Conservation (phyloP, 345 rosid species). For the Rhodamnia argentea region DNA sequence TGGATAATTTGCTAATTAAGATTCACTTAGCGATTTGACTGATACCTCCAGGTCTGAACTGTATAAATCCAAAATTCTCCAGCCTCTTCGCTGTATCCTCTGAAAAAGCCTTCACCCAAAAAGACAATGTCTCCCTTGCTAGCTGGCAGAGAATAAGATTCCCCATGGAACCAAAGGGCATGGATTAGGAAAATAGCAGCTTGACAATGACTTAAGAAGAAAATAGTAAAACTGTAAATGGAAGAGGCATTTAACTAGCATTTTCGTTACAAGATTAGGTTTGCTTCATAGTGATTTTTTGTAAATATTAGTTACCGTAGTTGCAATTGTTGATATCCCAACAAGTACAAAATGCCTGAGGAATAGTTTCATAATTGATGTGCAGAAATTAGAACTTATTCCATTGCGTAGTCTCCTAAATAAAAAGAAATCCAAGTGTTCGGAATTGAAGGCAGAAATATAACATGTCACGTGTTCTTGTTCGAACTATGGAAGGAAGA, state of each 20-base stretch:
- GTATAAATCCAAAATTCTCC: slow-evolving; percentile 94
- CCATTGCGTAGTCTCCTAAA: not conserved
- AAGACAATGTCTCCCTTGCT: slow-evolving; percentile 91
- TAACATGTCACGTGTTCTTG: not conserved
- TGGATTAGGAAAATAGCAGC: not conserved
- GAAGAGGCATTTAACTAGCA: not conserved
- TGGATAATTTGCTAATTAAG: not conserved
- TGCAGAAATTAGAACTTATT: not conserved
- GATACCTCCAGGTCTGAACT: slow-evolving; percentile 91
- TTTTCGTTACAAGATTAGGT: not conserved
- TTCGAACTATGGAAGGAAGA: not conserved
- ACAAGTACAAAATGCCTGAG: not conserved
- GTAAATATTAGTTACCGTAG: not conserved
- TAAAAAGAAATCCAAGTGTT: not conserved
- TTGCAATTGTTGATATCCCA: not conserved
- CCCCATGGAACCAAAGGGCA: not conserved
- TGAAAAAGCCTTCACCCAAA: slow-evolving; percentile 99
- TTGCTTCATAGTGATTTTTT: not conserved
- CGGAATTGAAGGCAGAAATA: not conserved
- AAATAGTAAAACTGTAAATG: not conserved
- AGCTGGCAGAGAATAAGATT: slow-evolving; percentile 37
- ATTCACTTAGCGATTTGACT: not conserved
- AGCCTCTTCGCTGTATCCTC: slow-evolving; percentile 94
- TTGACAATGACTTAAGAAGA: not conserved
- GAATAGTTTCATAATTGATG: not conserved